These are phyloP conservation scores for Solanum ossicruentum DNA, from an alignment of 257 asterid genomes.

Conservation along the genomic window DNA sequence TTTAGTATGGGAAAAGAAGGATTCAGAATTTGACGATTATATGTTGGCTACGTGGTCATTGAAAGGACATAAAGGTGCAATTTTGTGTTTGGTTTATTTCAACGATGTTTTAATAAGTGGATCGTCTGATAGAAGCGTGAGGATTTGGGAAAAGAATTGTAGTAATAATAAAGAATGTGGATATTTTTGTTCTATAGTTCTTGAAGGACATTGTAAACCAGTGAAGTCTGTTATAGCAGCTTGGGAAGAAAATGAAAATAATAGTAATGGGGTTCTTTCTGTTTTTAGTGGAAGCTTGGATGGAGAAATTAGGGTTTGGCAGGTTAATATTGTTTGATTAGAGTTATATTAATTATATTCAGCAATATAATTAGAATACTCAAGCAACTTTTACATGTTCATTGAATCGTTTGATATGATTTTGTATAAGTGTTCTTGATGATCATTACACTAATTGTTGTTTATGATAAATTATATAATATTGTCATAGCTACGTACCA, in stretches of 20 bases:
- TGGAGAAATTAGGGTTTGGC: slow-evolving; percentile 63
- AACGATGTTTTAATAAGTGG: slow-evolving; percentile 51
- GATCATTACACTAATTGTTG: not conserved
- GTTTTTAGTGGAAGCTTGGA: slow-evolving; percentile 81
- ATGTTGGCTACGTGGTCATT: slow-evolving; percentile 34
- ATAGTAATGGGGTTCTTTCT: slow-evolving; percentile 12
- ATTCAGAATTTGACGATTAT: not conserved
- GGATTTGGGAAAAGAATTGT: slow-evolving; percentile 45
- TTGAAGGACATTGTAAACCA: slow-evolving; percentile 66
- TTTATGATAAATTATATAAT: not conserved
- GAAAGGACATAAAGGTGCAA: slow-evolving; percentile 60
- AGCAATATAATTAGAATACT: slow-evolving; percentile 3
- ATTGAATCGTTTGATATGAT: not conserved
- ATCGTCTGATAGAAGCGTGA: slow-evolving; percentile 50
- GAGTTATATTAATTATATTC: slow-evolving; percentile 19
- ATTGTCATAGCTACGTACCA: not conserved
- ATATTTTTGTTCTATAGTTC: slow-evolving; percentile 24
- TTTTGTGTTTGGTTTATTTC: slow-evolving; percentile 42
- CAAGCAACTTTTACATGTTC: not conserved
- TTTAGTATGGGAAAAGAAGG: slow-evolving; percentile 41
- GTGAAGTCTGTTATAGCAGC: slow-evolving; percentile 47
- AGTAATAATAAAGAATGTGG: slow-evolving; percentile 36
- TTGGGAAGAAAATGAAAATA: slow-evolving; percentile 27
- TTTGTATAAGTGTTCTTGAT: not conserved
- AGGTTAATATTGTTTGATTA: slow-evolving; percentile 24